Evolutionary conservation across 768 basidiomycete species (phyloP), one percentile per base, ranked within the genome.

Genomic region (Calocera viscosa): DNA sequence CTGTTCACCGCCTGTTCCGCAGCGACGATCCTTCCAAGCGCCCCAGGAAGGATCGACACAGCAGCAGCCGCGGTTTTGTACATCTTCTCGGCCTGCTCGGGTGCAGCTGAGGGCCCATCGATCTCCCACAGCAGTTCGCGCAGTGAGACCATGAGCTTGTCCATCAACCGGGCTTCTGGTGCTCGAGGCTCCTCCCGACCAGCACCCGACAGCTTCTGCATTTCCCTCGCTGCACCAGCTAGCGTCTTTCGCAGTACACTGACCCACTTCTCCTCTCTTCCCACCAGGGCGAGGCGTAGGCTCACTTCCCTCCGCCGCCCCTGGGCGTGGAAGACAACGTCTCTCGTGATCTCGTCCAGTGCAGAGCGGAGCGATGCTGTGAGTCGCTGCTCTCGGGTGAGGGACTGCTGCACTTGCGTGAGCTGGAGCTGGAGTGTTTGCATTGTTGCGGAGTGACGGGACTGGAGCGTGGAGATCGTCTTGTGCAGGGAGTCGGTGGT

Each of bases 281-380:
- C 80, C 1, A 86, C 76, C 70, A 89, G 77, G 0, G 80, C 78
- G 1, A 92, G 82, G 12, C 90, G 77, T 30, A 90, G 72, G 0
- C 82, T 78, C 0, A 90, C 82, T 71, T 93, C 90, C 35, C 87
- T 78, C 26, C 90, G 77, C 19, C 90, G 82, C 1, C 89, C 90
- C 67, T 84, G 88, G 0, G 82, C 79, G 73, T 91, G 90, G 32
- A 86, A 83, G 38, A 85, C 80, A 33, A 89, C 78, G 65, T 90
- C 87, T 39, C 85, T 83, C 0, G 86, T 85, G 0, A 90, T 76
- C 49, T 89, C 85, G 68, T 90, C 89, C 19, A 92, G 76, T 0
- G 83, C 82, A 32, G 73, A 73, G 3, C 86, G 83, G n/a, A 91
- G 76, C 7, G 79, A 80, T 24, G 80, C 78, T 0, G 78, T 75